phyloP scores from a whole-genome alignment of 345 rosid genomes.

The Boechera stricta region DNA sequence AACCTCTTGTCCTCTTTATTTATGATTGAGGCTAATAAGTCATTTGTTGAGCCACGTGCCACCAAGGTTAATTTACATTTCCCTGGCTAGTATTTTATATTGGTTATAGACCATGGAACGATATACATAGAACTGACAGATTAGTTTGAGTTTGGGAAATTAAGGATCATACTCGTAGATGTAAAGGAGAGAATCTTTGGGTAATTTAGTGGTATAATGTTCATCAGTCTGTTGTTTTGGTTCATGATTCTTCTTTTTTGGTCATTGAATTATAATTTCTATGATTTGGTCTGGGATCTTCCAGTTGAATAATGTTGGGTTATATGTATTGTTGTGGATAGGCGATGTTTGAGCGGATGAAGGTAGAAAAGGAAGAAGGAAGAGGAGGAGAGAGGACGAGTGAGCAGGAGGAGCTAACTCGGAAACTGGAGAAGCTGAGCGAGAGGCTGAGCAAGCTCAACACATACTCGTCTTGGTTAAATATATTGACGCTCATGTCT shows the following conservation, averaged over 20 bases:
- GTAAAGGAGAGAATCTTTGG: not conserved
- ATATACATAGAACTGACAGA: not conserved
- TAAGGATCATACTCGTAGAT: not conserved
- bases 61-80: conserved; percentile 57
- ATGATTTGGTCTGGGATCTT: not conserved
- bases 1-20: conserved; percentile 57
- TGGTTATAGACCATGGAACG: not conserved
- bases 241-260: not conserved
- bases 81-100: not conserved
- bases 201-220: not conserved
- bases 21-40: conserved; percentile 57
- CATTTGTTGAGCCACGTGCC: conserved; percentile 73
- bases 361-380: conserved; percentile 81
- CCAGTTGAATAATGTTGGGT: not conserved
- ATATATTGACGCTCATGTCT: conserved; percentile 60
- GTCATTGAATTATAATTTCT: not conserved
- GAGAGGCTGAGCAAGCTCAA: conserved; percentile 70
- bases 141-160: not conserved
- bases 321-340: conserved; percentile 10
- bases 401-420: conserved; percentile 38
- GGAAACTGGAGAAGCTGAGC: conserved; percentile 48
- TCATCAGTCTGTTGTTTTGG: not conserved
- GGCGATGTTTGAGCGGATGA: conserved; percentile 79
- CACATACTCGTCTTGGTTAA: conserved; percentile 64
- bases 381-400: conserved; percentile 55